phyloP scores from a whole-genome alignment of 805 yeast genomes.

The Suhomyces canberraensis region DNA sequence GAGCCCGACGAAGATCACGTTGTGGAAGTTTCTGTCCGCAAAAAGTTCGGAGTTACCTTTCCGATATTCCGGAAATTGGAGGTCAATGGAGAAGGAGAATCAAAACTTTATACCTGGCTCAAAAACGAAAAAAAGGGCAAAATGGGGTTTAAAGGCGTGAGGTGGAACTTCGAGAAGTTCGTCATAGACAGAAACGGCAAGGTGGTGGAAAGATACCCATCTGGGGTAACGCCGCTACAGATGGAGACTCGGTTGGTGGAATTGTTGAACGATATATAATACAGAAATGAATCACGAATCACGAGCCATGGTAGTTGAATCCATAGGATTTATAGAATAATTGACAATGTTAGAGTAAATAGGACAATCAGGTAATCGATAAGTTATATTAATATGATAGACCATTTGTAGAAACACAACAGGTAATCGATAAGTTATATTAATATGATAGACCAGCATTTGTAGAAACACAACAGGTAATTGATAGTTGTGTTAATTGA shows the following conservation, averaged over 20 bases:
- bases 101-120: constrained; percentile 27
- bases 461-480: too few species aligned
- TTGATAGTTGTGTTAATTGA: too few species aligned
- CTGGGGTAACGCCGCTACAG: constrained; percentile 63
- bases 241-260: constrained; percentile 37
- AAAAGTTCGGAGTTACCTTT: constrained; percentile 30
- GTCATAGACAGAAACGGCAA: constrained; percentile 54
- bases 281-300: neutral
- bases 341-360: too few species aligned
- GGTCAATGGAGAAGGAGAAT: constrained; percentile 35
- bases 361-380: too few species aligned
- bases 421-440: too few species aligned
- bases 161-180: constrained; percentile 83
- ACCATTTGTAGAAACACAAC: too few species aligned
- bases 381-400: too few species aligned
- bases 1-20: constrained; percentile 60
- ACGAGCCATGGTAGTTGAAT: too few species aligned
- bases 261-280: constrained; percentile 12
- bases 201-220: constrained; percentile 59
- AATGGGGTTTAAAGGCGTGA: constrained; percentile 45
- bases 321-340: too few species aligned
- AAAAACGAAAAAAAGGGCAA: constrained; percentile 24
- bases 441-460: too few species aligned
- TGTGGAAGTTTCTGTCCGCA: constrained; percentile 19
- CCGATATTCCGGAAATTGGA: constrained; percentile 35